Conservation (phyloP, 2,329 filamentous ascomycete genomes). For the Fusarium mexicanum region DNA sequence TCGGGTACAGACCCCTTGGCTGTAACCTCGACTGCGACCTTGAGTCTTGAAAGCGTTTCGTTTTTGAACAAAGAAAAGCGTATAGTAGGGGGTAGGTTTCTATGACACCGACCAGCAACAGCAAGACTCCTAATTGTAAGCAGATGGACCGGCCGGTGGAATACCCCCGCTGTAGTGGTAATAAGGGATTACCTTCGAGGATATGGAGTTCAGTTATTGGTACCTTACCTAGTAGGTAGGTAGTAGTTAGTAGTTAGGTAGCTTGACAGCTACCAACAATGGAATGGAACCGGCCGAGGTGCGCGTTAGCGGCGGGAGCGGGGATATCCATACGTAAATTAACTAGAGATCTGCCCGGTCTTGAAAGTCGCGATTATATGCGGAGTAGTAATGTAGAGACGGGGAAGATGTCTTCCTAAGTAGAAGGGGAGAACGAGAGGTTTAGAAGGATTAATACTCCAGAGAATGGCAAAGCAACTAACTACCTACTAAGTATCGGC, state of each 20-base stretch:
- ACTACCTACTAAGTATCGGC: background rate
- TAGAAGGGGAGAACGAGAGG: background rate
- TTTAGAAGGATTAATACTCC: background rate
- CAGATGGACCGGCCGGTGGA: slow-evolving; percentile 14
- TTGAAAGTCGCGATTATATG: background rate
- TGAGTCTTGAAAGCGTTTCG: slow-evolving; percentile 19
- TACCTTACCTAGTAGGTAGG: background rate
- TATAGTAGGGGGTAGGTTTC: background rate
- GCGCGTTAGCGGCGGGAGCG: slow-evolving; percentile 33
- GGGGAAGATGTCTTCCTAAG: background rate
- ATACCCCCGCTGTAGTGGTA: slow-evolving; percentile 6
- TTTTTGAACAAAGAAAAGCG: slow-evolving; percentile 1
- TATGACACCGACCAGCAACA: slow-evolving; percentile 4
- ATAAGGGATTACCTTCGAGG: background rate
- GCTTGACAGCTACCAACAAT: slow-evolving; percentile 3
- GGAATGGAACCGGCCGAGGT: slow-evolving; percentile 21
- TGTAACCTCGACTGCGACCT: background rate
- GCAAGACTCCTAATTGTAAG: slow-evolving; percentile 13
- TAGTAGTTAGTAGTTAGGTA: background rate
- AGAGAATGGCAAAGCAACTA: background rate
- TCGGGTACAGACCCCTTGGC: background rate
- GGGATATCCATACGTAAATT: slow-evolving; percentile 24
- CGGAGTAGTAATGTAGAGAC: background rate
- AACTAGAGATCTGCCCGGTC: slow-evolving; percentile 18
- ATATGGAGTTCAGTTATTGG: background rate